phyloP scores from a whole-genome alignment of 2,329 filamentous ascomycete species.

The Volutella citrinella region DNA sequence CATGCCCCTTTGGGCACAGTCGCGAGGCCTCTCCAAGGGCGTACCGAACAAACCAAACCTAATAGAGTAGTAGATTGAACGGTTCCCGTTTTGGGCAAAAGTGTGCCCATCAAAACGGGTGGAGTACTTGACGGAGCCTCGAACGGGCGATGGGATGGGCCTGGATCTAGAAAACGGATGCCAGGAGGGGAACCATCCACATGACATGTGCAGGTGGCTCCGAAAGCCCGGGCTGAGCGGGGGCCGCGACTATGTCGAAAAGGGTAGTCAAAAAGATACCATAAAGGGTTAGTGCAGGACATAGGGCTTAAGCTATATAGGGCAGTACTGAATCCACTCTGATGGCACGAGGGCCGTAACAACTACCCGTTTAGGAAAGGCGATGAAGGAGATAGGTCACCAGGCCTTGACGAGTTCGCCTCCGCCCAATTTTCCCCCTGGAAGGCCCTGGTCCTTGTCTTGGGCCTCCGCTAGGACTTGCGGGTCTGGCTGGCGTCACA shows the following conservation, averaged over 20 bases:
- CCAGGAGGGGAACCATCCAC: slow-evolving; percentile 13
- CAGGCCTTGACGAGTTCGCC: slow-evolving; percentile 24
- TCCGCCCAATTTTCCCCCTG: slow-evolving; percentile 23
- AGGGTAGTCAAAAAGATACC: slow-evolving; percentile 10
- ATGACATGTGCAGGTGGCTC: slow-evolving; percentile 10
- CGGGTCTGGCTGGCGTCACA: slow-evolving; percentile 13
- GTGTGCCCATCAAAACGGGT: slow-evolving; percentile 7
- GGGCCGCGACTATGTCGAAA: slow-evolving; percentile 10
- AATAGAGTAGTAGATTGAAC: slow-evolving; percentile 11
- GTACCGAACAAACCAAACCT: slow-evolving; percentile 7
- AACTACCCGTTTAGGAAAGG: slow-evolving; percentile 23
- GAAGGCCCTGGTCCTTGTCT: slow-evolving; percentile 22
- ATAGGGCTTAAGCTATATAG: slow-evolving; percentile 8
- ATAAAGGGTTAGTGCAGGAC: neutral
- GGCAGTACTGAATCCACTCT: slow-evolving; percentile 10
- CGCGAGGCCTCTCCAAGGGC: slow-evolving; percentile 6
- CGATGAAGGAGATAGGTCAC: slow-evolving; percentile 21
- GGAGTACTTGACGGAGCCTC: slow-evolving; percentile 10
- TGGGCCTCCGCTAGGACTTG: slow-evolving; percentile 17
- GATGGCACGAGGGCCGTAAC: slow-evolving; percentile 19
- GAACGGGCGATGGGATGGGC: slow-evolving; percentile 7
- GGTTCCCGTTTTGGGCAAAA: slow-evolving; percentile 18
- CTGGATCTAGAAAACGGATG: slow-evolving; percentile 15
- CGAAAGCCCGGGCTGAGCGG: slow-evolving; percentile 3
- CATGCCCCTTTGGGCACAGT: slow-evolving; percentile 10